Conservation (phyloP, 495 filamentous ascomycete species). For the Saxophila tyrrhenica region DNA sequence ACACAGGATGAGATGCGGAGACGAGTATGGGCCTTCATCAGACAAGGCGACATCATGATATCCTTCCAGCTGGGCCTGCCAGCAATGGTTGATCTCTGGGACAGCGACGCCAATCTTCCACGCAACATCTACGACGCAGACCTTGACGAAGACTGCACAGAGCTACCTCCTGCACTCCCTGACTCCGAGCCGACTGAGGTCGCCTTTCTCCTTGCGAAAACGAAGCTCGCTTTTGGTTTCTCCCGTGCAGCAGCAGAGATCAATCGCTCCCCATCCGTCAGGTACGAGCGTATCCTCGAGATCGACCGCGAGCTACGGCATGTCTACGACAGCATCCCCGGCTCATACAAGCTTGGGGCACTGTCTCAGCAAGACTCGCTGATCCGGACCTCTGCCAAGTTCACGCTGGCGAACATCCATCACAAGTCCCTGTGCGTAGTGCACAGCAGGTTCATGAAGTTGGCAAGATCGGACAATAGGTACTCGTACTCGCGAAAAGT, state of each 20-base stretch:
- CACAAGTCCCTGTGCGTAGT: background rate
- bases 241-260: background rate
- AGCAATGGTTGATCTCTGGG: background rate
- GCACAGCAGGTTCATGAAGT: background rate
- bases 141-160: background rate
- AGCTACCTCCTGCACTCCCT: background rate
- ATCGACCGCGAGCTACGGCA: background rate
- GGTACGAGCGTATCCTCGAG: background rate
- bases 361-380: constrained; percentile 1
- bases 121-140: background rate
- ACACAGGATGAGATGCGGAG: background rate
- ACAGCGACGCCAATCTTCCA: background rate
- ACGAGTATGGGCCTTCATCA: constrained; percentile 1
- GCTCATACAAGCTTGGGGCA: background rate
- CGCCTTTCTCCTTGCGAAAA: background rate
- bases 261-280: background rate
- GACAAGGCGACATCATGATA: constrained; percentile 1
- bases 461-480: background rate
- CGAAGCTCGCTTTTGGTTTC: background rate
- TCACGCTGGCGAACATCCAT: background rate
- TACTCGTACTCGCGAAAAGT: background rate
- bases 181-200: background rate
- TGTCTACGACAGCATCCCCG: background rate
- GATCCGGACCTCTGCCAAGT: background rate
- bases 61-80: background rate